Conservation (phyloP, 192 early-diverging fungal genomes). For the Coemansia sp. region DNA sequence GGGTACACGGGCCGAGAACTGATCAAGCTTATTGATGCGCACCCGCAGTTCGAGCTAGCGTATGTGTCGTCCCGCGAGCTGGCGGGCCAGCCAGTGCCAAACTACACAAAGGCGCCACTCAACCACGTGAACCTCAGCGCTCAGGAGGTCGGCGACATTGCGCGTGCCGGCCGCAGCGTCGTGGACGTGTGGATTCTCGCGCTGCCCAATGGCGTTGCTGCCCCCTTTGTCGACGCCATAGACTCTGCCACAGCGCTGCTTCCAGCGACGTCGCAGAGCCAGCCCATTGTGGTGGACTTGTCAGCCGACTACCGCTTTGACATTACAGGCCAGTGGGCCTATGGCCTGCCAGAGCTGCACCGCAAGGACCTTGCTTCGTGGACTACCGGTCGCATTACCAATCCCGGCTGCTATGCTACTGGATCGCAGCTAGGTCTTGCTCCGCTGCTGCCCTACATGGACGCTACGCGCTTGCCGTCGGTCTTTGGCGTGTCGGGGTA, state of each 20-base stretch:
- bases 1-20: constrained; percentile 96
- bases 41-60: constrained; percentile 80
- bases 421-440: constrained; percentile 87
- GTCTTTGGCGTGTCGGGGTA: constrained; percentile 97
- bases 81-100: constrained; percentile 74
- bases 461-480: constrained; percentile 56
- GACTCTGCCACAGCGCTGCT: constrained; percentile 52
- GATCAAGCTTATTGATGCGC: constrained; percentile 81
- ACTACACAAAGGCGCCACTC: constrained; percentile 63
- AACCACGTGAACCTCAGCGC: constrained; percentile 79
- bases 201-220: constrained; percentile 90
- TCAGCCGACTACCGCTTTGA: constrained; percentile 92
- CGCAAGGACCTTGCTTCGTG: constrained; percentile 53
- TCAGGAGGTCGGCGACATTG: constrained; percentile 58
- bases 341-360: constrained; percentile 83
- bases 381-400: constrained; percentile 71
- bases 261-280: constrained; percentile 27
- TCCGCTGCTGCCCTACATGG: constrained; percentile 72
- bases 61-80: constrained; percentile 94
- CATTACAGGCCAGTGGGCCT: constrained; percentile 69
- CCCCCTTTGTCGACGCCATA: constrained; percentile 85
- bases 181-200: constrained; percentile 97
- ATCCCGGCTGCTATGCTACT: constrained; percentile 99
- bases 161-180: constrained; percentile 50
- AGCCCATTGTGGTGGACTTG: constrained; percentile 77